phyloP scores from a whole-genome alignment of 306 rosid genomes.

The Mimosa bimucronata region DNA sequence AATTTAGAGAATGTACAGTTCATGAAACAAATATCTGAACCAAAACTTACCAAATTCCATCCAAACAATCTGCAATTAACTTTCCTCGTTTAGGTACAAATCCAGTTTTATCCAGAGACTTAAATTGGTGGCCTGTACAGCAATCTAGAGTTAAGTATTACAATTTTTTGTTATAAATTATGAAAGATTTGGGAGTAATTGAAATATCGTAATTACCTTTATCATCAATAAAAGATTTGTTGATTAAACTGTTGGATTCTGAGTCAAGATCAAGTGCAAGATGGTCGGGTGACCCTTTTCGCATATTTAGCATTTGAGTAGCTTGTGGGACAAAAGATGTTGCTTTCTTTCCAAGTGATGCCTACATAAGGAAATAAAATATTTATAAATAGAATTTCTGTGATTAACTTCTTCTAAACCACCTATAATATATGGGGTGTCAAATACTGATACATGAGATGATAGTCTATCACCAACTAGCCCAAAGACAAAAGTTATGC shows the following conservation, averaged over 20 bases:
- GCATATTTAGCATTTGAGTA: not conserved
- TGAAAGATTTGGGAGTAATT: not conserved
- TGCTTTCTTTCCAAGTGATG: not conserved
- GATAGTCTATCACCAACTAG: not conserved
- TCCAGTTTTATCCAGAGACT: not conserved
- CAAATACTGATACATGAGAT: not conserved
- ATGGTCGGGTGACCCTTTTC: not conserved
- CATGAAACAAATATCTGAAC: not conserved
- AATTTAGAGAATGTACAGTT: not conserved
- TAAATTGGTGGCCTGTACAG: not conserved
- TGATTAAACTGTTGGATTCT: not conserved
- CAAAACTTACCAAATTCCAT: not conserved
- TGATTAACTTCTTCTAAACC: not conserved
- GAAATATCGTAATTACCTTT: not conserved
- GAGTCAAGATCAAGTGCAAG: not conserved
- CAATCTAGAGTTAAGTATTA: not conserved
- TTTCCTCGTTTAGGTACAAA: conserved; percentile 1
- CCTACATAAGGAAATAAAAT: not conserved
- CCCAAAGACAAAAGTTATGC: not conserved
- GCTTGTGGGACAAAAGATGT: not conserved
- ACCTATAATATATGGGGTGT: not conserved
- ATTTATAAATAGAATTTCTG: not conserved
- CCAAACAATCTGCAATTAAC: not conserved
- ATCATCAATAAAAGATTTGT: not conserved
- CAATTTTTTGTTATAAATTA: not conserved